Conservation (phyloP, 306 rosid species). For the Malus asiatica region DNA sequence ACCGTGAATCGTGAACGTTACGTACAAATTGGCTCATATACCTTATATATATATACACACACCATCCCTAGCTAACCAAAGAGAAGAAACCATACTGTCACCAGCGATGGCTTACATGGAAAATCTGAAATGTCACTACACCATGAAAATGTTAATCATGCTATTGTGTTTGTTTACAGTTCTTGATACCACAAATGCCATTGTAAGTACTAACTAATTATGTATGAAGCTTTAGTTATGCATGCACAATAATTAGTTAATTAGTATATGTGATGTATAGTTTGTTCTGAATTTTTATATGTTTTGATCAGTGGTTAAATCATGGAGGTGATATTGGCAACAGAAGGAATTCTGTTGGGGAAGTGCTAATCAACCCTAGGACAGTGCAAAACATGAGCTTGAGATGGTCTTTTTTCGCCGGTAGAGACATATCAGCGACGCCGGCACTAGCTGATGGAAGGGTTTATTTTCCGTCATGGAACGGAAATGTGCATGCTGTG, state of each 20-base stretch:
- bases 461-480: slow-evolving; percentile 41
- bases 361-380: slow-evolving; percentile 15
- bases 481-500: slow-evolving; percentile 28
- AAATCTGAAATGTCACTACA: not conserved
- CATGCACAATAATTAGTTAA: too few relatives aligned
- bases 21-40: not conserved
- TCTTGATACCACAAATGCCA: slow-evolving; percentile 4
- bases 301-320: slow-evolving; percentile 28
- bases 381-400: slow-evolving; percentile 14
- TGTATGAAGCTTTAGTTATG: not conserved
- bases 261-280: not conserved
- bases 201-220: not conserved
- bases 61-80: not conserved
- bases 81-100: not conserved
- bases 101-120: not conserved
- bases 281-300: not conserved
- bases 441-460: slow-evolving; percentile 26
- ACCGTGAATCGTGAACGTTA: too few relatives aligned
- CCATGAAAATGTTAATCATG: not conserved
- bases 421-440: slow-evolving; percentile 28
- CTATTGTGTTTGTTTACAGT: slow-evolving; percentile 1
- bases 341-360: slow-evolving; percentile 15
- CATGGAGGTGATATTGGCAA: slow-evolving; percentile 27
- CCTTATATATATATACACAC: not conserved
- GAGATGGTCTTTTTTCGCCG: slow-evolving; percentile 27